Evolutionary conservation across 164 flowering plant species (phyloP), one percentile per base, ranked within the genome.

Genomic region (Dillenia turbinata): DNA sequence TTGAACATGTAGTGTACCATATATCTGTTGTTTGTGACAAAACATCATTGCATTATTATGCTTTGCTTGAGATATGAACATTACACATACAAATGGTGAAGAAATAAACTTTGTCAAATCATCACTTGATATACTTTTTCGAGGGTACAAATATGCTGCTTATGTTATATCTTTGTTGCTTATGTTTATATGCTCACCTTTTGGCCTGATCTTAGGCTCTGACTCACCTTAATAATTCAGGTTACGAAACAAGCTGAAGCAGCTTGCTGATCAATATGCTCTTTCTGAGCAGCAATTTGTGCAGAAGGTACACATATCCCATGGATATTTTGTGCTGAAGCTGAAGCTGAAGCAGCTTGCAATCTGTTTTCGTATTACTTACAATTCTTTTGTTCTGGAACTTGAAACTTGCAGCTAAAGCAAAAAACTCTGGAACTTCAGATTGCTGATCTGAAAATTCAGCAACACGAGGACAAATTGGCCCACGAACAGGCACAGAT

Each of bases 341-440:
- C 22, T 19, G 22, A 19, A 19, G 22, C 22, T 19, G 22, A 10
- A 45, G 63, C 44, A 15, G 60, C 45, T 47, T 24, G 14, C 15
- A 60, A 56, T 50, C 7, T 26, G 51, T 13, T 10, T 46, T 26
- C 24, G 3, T 45, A 44, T 26, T 9, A 12, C 16, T 2, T 5
- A 15, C 47, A 19, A 46, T 46, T 58, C 49, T 56, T 60, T 57
- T 51, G n/a, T 2, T 65, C 43, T 68, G 44, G 52, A 56, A 54
- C 53, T 15, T 77, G 62, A 59, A 51, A 19, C 69, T 47, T 71
- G 71, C 82, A 93, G 98, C 73, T 93, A 68, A 93, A 93, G 80
- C 94, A 93, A 74, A 90, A 93, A 61, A 60, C 77, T 2, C 79
- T 93, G 54, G 98, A 93, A 75, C 89, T 89, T 66, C 90, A 93